A percentile compares a stretch with the other conserved stretches of the same genome.
Conservation (phyloP, 2,329 filamentous ascomycete species). For the Shiraia bambusicola region DNA sequence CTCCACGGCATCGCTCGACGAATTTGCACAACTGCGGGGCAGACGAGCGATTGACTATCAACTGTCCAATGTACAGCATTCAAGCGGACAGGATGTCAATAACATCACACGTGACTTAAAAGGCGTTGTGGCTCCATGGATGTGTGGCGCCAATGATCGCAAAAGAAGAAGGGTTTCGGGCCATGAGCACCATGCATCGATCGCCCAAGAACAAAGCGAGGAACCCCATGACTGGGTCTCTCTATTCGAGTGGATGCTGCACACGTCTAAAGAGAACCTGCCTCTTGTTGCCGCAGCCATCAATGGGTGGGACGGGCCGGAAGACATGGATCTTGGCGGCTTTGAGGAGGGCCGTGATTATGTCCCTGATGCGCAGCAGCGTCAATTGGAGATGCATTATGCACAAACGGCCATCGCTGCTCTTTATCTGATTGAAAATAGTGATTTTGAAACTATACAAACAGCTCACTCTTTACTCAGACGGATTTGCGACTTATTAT, state of each 20-base stretch:
- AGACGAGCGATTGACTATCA: slow-evolving; percentile 61
- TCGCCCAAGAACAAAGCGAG: slow-evolving; percentile 38
- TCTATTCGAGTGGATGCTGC: slow-evolving; percentile 66
- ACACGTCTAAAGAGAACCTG: slow-evolving; percentile 62
- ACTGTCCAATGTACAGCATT: slow-evolving; percentile 44
- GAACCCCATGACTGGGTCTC: slow-evolving; percentile 63
- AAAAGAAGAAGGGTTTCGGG: slow-evolving; percentile 50
- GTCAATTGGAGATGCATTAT: slow-evolving; percentile 64
- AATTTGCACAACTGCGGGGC: slow-evolving; percentile 65
- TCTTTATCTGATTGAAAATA: slow-evolving; percentile 66
- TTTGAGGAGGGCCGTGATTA: slow-evolving; percentile 55
- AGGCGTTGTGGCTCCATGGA: slow-evolving; percentile 71
- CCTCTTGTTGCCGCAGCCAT: slow-evolving; percentile 63
- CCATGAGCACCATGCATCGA: slow-evolving; percentile 26
- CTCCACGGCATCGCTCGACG: slow-evolving; percentile 57
- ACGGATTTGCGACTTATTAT: slow-evolving; percentile 62
- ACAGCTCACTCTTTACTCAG: slow-evolving; percentile 62
- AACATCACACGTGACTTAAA: slow-evolving; percentile 64
- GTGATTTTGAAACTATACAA: slow-evolving; percentile 59
- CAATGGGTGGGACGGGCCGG: slow-evolving; percentile 72
- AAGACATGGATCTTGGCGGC: slow-evolving; percentile 68
- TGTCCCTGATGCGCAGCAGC: slow-evolving; percentile 62
- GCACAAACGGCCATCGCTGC: slow-evolving; percentile 67
- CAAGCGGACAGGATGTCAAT: slow-evolving; percentile 25
- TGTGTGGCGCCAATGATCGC: slow-evolving; percentile 66